These are phyloP conservation scores for Penicillium arizonense DNA, from an alignment of 495 filamentous ascomycete species.

Conservation along the genomic window DNA sequence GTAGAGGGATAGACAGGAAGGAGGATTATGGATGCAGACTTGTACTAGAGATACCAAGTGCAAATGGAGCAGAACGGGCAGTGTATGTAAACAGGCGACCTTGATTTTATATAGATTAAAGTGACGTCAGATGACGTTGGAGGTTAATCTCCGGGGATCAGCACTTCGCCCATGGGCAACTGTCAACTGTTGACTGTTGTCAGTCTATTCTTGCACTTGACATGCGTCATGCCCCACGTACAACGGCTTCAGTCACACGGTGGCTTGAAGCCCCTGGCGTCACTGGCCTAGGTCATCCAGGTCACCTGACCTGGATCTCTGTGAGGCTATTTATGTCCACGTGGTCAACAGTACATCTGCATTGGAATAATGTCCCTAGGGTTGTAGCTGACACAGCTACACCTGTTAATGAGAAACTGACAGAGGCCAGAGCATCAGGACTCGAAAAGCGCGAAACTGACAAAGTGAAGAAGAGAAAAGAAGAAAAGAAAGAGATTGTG, in stretches of 20 bases:
- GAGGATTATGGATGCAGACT: background rate
- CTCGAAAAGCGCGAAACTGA: too few relatives aligned
- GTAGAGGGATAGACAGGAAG: background rate
- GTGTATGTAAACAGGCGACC: background rate
- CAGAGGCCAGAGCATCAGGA: too few relatives aligned
- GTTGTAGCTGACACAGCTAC: too few relatives aligned
- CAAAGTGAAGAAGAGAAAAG: too few relatives aligned
- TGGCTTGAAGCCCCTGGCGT: conserved; percentile 22
- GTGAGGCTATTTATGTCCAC: too few relatives aligned
- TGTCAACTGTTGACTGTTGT: conserved; percentile 1
- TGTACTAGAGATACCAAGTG: background rate
- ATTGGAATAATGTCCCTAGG: too few relatives aligned
- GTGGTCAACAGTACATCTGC: too few relatives aligned
- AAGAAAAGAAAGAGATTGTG: background rate
- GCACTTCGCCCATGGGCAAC: background rate
- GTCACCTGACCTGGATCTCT: background rate
- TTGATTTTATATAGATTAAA: conserved; percentile 21
- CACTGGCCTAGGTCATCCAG: conserved; percentile 4
- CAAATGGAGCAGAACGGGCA: background rate
- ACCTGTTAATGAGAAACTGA: too few relatives aligned
- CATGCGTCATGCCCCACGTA: conserved; percentile 26
- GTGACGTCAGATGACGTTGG: conserved; percentile 30
- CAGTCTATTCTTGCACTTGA: conserved; percentile 6
- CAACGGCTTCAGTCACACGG: conserved; percentile 2
- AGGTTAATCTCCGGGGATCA: conserved; percentile 12